These are phyloP conservation scores for Fusarium coffeatum DNA, from an alignment of 2,329 filamentous ascomycete genomes.

Conservation along the genomic window DNA sequence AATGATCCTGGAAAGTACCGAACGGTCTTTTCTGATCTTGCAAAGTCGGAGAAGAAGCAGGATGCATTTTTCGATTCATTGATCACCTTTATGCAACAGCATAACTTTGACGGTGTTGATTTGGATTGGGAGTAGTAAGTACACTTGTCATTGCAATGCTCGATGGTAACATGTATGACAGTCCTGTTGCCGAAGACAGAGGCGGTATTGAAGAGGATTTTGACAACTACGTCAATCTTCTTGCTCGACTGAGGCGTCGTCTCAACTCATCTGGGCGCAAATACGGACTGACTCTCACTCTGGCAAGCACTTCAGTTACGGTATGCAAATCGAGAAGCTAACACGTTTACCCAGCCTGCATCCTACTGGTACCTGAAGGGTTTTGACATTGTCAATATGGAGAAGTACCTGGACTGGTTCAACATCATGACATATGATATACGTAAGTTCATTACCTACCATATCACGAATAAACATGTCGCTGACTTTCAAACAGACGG, in stretches of 20 bases:
- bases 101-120: neutral
- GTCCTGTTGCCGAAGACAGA: neutral
- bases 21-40: rapidly evolving
- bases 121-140: conserved; percentile 2
- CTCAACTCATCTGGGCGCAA: rapidly evolving
- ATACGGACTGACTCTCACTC: rapidly evolving
- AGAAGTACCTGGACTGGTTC: conserved; percentile 50
- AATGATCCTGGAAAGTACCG: conserved; percentile 2
- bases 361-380: conserved; percentile 49
- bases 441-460: no score
- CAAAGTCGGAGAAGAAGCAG: neutral
- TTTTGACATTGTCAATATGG: conserved; percentile 39
- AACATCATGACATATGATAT: conserved; percentile 60
- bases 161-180: rapidly evolving
- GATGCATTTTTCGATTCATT: neutral
- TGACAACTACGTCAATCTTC: neutral
- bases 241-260: rapidly evolving
- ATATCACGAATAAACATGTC: no score
- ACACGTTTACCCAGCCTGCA: conserved; percentile 36
- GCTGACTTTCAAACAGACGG: neutral
- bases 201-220: neutral
- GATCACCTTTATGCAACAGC: rapidly evolving
- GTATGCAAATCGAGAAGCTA: no score
- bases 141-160: no score
- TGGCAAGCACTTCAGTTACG: no score